Conservation (phyloP, 2,329 filamentous ascomycete species). For the Scytalidium sp. region DNA sequence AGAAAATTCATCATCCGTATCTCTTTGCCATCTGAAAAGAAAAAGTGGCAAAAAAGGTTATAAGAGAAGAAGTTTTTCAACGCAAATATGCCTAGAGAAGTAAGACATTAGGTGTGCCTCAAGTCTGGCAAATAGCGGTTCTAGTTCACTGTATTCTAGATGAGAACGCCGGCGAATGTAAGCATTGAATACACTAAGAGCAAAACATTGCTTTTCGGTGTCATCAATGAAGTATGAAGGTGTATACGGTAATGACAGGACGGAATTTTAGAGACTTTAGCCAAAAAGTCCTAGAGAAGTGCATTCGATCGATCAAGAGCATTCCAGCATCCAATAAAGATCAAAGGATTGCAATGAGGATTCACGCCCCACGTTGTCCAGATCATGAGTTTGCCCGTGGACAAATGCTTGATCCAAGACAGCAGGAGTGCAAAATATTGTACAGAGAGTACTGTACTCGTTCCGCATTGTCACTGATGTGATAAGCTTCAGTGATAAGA, state of each 20-base stretch:
- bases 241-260: background rate
- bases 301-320: slow-evolving; percentile 16
- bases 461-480: background rate
- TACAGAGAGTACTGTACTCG: background rate
- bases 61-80: background rate
- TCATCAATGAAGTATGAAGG: background rate
- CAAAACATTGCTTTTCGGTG: background rate
- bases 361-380: slow-evolving; percentile 12
- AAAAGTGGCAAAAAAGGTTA: background rate
- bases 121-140: background rate
- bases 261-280: background rate
- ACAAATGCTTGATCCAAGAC: slow-evolving; percentile 5
- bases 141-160: background rate
- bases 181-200: background rate
- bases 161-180: background rate
- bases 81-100: background rate
- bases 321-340: slow-evolving; percentile 26
- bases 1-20: background rate
- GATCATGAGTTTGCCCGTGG: slow-evolving; percentile 14
- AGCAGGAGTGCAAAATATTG: background rate
- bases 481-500: background rate
- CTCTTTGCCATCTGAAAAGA: background rate
- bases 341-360: slow-evolving; percentile 7
- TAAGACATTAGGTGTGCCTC: background rate
- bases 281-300: background rate